Base-by-base conservation (phyloP, 768 basidiomycete genomes). In the Leccinum obscurum region DNA sequence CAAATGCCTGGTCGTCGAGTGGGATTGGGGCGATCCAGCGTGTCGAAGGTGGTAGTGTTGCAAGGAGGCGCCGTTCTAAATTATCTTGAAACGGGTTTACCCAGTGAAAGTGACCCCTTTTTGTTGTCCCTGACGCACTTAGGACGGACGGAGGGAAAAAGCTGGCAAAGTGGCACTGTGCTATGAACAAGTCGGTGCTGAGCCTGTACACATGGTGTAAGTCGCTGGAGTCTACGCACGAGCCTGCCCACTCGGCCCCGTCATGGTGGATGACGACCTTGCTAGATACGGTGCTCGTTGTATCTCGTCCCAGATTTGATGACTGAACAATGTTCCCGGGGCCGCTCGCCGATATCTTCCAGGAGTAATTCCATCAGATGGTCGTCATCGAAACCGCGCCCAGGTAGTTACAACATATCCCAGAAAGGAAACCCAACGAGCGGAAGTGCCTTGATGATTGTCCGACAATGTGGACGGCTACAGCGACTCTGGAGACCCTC, bases 371-470 rank as follows among this genome's bases (percentile, higher is more conserved):
- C 35, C 44, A 46, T 46, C 44, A 46, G 44, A 46, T 46, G 44
- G 44, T 46, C 44, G 44, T 46, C 44, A 46, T 46, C n/a, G 44
- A 46, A 46, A 46, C 41, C 41, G 41, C 17, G 41, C 39, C 17
- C 28, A 7, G 37, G 37, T 37, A 37, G 1, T 6, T 1, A 3
- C 35, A 15, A 48, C 46, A 24, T 20, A 49, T 24, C 48, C 48
- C 24, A 22, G 11, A 49, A 49, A 49, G 24, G 48, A 49, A 49
- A 39, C 34, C 59, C 57, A 9, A 22, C 46, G 61, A 71, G 56
- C 63, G 67, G 59, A 68, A 60, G 22, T 49, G n/a, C 41, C 52
- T 58, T 57, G 55, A 74, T 72, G 71, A 48, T 71, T 41, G 39
- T 46, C 54, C 67, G 61, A 59, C 60, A 32, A 15, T 59, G 59